A percentile compares a stretch with the other conserved stretches of the same genome.
These are phyloP conservation scores for Plasmodium chabaudi DNA, from an alignment of 169 alveolate genomes.

Conservation along the genomic window DNA sequence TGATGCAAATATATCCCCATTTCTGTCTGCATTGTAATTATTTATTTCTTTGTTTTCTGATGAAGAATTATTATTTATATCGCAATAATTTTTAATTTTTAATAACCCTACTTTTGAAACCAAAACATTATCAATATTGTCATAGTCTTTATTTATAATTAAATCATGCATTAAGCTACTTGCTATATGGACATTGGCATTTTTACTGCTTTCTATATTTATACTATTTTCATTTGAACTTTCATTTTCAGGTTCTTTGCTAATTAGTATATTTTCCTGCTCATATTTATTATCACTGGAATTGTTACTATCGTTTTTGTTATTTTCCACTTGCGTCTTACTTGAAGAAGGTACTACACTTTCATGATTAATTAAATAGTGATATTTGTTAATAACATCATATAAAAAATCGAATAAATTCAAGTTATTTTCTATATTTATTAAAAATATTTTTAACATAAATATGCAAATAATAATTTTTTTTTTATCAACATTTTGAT, in stretches of 20 bases:
- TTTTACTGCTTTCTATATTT: not conserved
- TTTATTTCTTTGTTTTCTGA: no score
- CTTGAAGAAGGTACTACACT: no score
- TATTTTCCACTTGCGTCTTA: no score
- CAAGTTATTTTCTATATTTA: slow-evolving; percentile 45
- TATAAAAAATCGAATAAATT: slow-evolving; percentile 28
- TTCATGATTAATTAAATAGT: slow-evolving; percentile 1
- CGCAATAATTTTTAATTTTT: not conserved
- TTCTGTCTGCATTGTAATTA: no score
- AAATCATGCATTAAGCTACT: slow-evolving; percentile 22
- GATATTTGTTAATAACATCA: slow-evolving; percentile 39
- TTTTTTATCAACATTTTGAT: slow-evolving; percentile 1
- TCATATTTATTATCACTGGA: no score
- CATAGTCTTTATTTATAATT: slow-evolving; percentile 23
- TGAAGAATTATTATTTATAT: no score
- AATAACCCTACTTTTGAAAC: slow-evolving; percentile 15
- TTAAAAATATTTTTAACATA: slow-evolving; percentile 43
- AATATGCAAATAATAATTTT: slow-evolving; percentile 43
- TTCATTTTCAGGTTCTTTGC: no score
- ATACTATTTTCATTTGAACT: no score
- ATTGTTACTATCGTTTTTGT: no score
- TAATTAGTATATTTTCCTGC: no score
- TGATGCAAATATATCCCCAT: no score
- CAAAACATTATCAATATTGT: slow-evolving; percentile 13
- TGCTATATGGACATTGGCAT: not conserved